These are phyloP conservation scores for Tetragonia tetragonoides DNA, from an alignment of 148 eudicot species.

Conservation along the genomic window DNA sequence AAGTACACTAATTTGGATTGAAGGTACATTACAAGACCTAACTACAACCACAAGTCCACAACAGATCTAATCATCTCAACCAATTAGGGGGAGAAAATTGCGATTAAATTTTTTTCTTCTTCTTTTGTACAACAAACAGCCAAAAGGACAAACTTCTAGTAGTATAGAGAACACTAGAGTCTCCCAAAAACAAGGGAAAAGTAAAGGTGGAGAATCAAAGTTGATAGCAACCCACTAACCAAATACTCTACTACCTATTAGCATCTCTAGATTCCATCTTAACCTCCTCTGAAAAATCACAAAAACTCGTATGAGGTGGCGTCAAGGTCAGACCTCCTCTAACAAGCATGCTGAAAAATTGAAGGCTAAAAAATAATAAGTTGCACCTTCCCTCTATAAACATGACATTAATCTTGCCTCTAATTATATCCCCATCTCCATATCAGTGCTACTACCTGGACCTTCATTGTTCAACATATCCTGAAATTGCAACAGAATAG, in stretches of 20 bases:
- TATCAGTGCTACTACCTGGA: slow-evolving; percentile 42
- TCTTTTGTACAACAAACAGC: slow-evolving; percentile 31
- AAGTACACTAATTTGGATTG: slow-evolving; percentile 20
- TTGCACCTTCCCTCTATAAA: slow-evolving; percentile 33
- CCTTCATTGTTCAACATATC: slow-evolving; percentile 38
- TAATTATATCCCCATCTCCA: slow-evolving; percentile 44
- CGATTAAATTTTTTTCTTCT: slow-evolving; percentile 6
- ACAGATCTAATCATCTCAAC: slow-evolving; percentile 26
- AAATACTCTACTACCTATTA: not conserved
- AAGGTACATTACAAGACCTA: slow-evolving; percentile 24
- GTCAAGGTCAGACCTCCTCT: too few species aligned
- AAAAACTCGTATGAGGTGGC: too few species aligned
- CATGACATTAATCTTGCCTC: slow-evolving; percentile 20
- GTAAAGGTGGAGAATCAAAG: not conserved
- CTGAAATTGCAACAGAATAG: slow-evolving; percentile 23
- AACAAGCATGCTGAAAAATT: slow-evolving; percentile 24
- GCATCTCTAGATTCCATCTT: slow-evolving; percentile 29
- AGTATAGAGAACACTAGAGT: slow-evolving; percentile 15
- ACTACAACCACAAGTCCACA: slow-evolving; percentile 19
- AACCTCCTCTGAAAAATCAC: slow-evolving; percentile 31
- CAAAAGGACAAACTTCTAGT: slow-evolving; percentile 25
- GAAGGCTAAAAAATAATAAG: slow-evolving; percentile 22
- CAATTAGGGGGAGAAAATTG: not conserved
- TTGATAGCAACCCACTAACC: slow-evolving; percentile 27
- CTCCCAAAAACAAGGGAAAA: slow-evolving; percentile 8